Base-by-base conservation (phyloP, 2,329 filamentous ascomycete species). In the Rosellinia necatrix region DNA sequence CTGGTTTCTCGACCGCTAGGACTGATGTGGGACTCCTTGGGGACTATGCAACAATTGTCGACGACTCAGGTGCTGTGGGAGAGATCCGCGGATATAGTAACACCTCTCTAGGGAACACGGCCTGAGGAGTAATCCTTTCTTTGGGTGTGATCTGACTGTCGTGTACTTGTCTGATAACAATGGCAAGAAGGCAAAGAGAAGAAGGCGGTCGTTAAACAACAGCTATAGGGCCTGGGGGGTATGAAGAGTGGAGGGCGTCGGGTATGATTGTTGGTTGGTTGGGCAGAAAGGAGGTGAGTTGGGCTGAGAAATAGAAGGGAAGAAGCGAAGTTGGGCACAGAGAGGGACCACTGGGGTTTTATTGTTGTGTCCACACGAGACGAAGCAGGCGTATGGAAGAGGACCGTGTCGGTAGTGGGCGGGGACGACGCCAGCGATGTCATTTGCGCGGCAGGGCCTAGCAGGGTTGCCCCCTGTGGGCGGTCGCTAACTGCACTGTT, bases 341-440 rank as follows among this genome's bases (percentile, higher is more conserved):
- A 69, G 68, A 74, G 76, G 78, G 77, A 74, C 72, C 70, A 68
- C 72, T 74, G 74, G 75, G 76, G 74, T 80, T 81, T 81, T 81
- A 81, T 73, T 72, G 63, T 71, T n/a, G 68, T 68, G 68, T 62
- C 60, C 58, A 58, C 51, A 53, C 12, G 29, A 44, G 50, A 44
- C 37, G 58, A 56, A 65, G 62, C 63, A 60, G 54, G 42, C 55
- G 53, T 21, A 25, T 51, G 25, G 21, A 50, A 22, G n/a, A n/a
- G n/a, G n/a, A n/a, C n/a, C n/a, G n/a, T n/a, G n/a, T n/a, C n/a
- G 49, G 59, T 30, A 48, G 51, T 41, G 47, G 41, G 53, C 40
- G 53, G 66, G 65, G 68, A 68, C 64, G 68, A 65, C 68, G 68
- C 65, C 68, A 66, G 42, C 56, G 43, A 53, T 56, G 57, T 30